A percentile compares a stretch with the other conserved stretches of the same genome.
phyloP scores from a whole-genome alignment of 805 yeast genomes.

The Spathaspora arborariae region DNA sequence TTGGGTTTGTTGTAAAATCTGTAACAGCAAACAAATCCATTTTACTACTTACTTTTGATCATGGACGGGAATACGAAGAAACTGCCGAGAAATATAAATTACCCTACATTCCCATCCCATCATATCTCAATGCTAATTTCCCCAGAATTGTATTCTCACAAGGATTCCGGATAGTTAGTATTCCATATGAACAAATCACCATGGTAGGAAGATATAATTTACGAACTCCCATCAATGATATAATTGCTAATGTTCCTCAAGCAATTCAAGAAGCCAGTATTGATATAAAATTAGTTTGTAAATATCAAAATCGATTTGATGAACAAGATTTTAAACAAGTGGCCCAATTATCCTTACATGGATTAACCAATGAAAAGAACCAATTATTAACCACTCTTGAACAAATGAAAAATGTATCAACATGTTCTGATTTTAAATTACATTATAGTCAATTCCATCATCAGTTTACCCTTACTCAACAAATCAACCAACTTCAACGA shows the following conservation, averaged over 20 bases:
- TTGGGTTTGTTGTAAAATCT: slow-evolving; percentile 55
- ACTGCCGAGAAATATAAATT: slow-evolving; percentile 18
- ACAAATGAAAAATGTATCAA: slow-evolving; percentile 18
- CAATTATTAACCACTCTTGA: slow-evolving; percentile 26
- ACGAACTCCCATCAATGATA: slow-evolving; percentile 26
- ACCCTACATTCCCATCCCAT: slow-evolving; percentile 35
- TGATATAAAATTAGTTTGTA: slow-evolving; percentile 32
- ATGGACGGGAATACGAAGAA: slow-evolving; percentile 31
- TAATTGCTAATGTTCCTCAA: slow-evolving; percentile 31
- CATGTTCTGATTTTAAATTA: slow-evolving; percentile 40
- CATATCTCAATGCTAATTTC: slow-evolving; percentile 34
- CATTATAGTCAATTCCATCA: slow-evolving; percentile 45
- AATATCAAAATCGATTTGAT: slow-evolving; percentile 37
- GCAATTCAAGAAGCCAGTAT: slow-evolving; percentile 34
- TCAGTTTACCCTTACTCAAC: slow-evolving; percentile 41
- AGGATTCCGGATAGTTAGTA: slow-evolving; percentile 32
- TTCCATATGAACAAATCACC: slow-evolving; percentile 40
- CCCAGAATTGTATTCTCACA: slow-evolving; percentile 31
- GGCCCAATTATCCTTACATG: slow-evolving; percentile 33
- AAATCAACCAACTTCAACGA: slow-evolving; percentile 54
- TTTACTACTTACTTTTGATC: slow-evolving; percentile 43
- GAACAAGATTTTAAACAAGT: slow-evolving; percentile 40
- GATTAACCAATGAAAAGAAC: slow-evolving; percentile 33
- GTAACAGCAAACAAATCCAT: slow-evolving; percentile 27
- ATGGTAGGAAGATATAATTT: slow-evolving; percentile 39